Evolutionary conservation across 331 rosid genomes (phyloP), one percentile per base, ranked within the genome.

Genomic region (Rhamnella rubrinervis): DNA sequence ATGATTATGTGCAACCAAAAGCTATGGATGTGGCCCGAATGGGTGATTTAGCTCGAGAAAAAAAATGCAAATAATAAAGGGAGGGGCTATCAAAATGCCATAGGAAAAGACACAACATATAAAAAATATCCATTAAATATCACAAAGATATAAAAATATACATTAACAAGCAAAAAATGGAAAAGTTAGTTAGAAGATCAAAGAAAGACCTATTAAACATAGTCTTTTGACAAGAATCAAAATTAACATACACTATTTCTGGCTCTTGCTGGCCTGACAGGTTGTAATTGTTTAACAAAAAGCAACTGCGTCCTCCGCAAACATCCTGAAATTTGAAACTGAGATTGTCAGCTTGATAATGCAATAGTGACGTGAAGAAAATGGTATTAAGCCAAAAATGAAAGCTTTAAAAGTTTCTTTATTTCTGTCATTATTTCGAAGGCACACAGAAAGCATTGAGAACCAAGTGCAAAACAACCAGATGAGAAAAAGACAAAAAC

Each of bases 251-350:
- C 97, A 81, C 67, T 63, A 93, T 88, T 79, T 85, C 86, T 38
- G 96, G 85, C 71, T 77, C 87, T 62, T 71, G 71, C 80, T 59
- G 81, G 74, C 82, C 81, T 59, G 92, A 84, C 44, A 72, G 69
- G 7, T 77, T 79, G 85, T 79, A 60, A 81, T 88, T 93, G 80
- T 75, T 78, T 12, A 91, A 74, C 67, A 80, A 75, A 75, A 93
- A 93, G 84, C 97, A 93, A 81, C 91, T 85, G 66, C 72, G 85
- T 67, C 97, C 96, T 8, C 85, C 87, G 71, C 97, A 93, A 70
- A 58, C 87, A 71, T 88, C 98, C 97, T 91, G 87, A 57, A 58
- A 71, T 76, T 39, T 6, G 18, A 23, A 65, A 70, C 49, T 58
- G 40, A 65, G 59, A 55, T 26, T 71, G 58, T 72, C 59, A 77